phyloP scores from a whole-genome alignment of 208 protist species.

The Leishmania aethiopica region DNA sequence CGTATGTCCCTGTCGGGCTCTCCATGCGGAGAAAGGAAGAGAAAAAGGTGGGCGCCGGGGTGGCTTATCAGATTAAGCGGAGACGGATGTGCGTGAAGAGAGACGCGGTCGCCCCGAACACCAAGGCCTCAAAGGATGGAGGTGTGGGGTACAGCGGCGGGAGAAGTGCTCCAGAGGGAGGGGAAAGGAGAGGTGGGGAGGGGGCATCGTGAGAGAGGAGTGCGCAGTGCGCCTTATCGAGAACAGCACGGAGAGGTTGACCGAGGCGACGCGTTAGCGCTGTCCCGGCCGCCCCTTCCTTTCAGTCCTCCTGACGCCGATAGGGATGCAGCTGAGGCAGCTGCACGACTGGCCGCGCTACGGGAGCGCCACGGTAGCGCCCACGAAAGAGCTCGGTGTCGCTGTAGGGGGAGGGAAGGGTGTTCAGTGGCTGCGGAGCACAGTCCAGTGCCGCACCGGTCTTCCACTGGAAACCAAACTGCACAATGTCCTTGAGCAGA shows the following conservation, averaged over 20 bases:
- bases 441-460: slow-evolving; percentile 38
- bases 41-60: neutral
- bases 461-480: slow-evolving; percentile 92
- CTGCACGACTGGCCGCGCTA: slow-evolving; percentile 70
- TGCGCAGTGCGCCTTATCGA: neutral
- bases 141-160: neutral
- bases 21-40: neutral
- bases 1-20: neutral
- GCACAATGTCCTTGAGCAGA: slow-evolving; percentile 85
- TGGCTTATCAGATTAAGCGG: neutral
- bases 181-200: neutral
- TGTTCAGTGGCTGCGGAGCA: slow-evolving; percentile 49
- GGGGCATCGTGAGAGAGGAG: neutral
- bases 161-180: neutral
- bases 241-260: neutral
- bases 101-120: neutral
- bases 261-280: neutral
- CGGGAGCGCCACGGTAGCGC: slow-evolving; percentile 75
- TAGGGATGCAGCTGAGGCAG: slow-evolving; percentile 75
- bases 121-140: neutral
- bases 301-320: slow-evolving; percentile 29
- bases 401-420: slow-evolving; percentile 67
- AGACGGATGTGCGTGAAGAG: neutral
- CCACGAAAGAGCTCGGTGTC: slow-evolving; percentile 84
- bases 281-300: neutral